A percentile compares a stretch with the other conserved stretches of the same genome.
phyloP scores from a whole-genome alignment of 148 eudicot species.

The Cornus controversa region DNA sequence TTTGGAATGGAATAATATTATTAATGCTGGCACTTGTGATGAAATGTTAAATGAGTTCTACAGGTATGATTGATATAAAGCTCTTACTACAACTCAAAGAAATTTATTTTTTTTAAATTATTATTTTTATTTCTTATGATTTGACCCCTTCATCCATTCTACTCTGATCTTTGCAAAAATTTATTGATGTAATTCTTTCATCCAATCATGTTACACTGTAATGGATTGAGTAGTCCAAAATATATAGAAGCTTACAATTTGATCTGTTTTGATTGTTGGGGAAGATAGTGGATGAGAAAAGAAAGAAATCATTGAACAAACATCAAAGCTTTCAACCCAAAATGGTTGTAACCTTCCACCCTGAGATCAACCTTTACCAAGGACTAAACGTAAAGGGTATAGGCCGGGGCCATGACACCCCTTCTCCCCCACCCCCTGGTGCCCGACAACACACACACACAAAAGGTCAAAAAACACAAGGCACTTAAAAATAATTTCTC shows the following conservation, averaged over 20 bases:
- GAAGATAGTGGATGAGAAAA: background rate
- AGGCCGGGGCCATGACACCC: too few relatives aligned
- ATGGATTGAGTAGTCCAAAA: background rate
- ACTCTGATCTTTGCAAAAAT: background rate
- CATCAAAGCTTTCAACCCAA: too few relatives aligned
- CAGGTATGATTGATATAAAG: conserved; percentile 36
- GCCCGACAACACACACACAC: too few relatives aligned
- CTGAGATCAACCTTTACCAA: background rate
- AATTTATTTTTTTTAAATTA: too few relatives aligned
- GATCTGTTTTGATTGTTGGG: background rate
- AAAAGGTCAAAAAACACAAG: too few relatives aligned
- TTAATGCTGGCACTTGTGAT: conserved; percentile 43
- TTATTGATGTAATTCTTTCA: background rate
- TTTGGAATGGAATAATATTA: conserved; percentile 60
- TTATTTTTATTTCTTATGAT: background rate
- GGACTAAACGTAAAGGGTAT: too few relatives aligned
- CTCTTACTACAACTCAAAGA: background rate
- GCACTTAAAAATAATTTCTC: too few relatives aligned
- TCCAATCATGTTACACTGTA: background rate
- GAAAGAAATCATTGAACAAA: background rate
- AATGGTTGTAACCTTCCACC: background rate
- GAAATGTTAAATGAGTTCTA: conserved; percentile 48
- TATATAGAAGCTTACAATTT: background rate
- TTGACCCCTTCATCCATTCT: background rate
- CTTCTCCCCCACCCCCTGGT: too few relatives aligned